A percentile compares a stretch with the other conserved stretches of the same genome.
phyloP scores from a whole-genome alignment of 352 stramenopile genomes.

The Phytophthora constricta region DNA sequence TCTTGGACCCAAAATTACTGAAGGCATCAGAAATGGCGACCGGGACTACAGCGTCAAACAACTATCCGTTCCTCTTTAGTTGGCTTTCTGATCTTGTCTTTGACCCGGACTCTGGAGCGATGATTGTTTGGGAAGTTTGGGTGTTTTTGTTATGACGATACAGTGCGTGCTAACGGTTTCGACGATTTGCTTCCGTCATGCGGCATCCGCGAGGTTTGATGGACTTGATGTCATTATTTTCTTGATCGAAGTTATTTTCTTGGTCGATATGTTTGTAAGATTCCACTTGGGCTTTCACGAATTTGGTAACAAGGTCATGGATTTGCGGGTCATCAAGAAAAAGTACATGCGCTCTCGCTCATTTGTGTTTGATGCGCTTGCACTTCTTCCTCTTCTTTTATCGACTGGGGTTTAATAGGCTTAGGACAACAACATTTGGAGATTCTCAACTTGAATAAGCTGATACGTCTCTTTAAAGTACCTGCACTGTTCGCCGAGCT shows the following conservation, averaged over 20 bases:
- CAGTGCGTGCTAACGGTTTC: conserved; percentile 59
- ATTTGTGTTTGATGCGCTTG: conserved; percentile 56
- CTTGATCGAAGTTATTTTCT: conserved; percentile 55
- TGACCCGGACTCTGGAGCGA: conserved; percentile 57
- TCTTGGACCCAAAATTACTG: conserved; percentile 59
- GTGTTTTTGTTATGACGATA: conserved; percentile 59
- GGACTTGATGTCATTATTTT: conserved; percentile 37
- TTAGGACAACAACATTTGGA: conserved; percentile 29
- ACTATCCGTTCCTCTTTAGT: conserved; percentile 3
- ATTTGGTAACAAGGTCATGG: conserved; percentile 80
- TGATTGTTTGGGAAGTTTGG: conserved; percentile 69
- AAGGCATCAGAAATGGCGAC: conserved; percentile 46
- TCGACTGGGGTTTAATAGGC: conserved; percentile 47
- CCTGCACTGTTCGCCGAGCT: conserved; percentile 55
- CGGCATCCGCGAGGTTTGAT: conserved; percentile 4
- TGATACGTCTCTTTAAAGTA: conserved; percentile 64
- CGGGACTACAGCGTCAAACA: conserved; percentile 1
- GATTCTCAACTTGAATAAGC: conserved; percentile 73
- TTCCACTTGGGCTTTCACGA: conserved; percentile 63
- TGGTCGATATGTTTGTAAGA: conserved; percentile 62
- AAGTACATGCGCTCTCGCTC: conserved; percentile 55
- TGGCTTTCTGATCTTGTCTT: conserved; percentile 39
- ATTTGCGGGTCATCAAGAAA: conserved; percentile 39
- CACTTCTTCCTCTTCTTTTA: conserved; percentile 59
- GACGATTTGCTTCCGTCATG: conserved; percentile 48